Conservation (phyloP, 2,329 filamentous ascomycete species). For the Coleophoma eucalyptorum region DNA sequence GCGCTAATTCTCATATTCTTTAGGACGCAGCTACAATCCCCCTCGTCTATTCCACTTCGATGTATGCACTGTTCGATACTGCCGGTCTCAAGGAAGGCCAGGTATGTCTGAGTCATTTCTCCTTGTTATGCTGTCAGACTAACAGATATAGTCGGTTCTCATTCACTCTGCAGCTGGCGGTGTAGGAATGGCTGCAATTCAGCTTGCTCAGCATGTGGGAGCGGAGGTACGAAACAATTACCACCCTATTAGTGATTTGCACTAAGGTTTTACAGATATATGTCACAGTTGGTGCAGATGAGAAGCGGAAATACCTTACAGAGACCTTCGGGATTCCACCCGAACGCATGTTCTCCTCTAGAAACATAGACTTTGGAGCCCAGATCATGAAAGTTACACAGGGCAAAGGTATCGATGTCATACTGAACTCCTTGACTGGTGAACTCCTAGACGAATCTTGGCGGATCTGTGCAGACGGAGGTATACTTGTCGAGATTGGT, state of each 20-base stretch:
- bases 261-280: conserved; percentile 33
- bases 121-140: neutral
- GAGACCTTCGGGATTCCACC: conserved; percentile 26
- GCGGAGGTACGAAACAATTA: conserved; percentile 14
- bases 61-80: conserved; percentile 8
- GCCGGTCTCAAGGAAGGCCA: conserved; percentile 16
- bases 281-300: conserved; percentile 26
- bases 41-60: conserved; percentile 21
- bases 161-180: conserved; percentile 27
- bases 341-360: conserved; percentile 32
- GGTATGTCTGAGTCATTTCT: neutral
- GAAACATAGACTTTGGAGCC: conserved; percentile 17
- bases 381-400: conserved; percentile 14
- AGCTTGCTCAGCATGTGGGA: conserved; percentile 19
- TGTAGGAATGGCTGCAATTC: conserved; percentile 27
- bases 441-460: conserved; percentile 24
- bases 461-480: conserved; percentile 23
- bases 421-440: conserved; percentile 20
- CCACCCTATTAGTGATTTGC: conserved; percentile 16
- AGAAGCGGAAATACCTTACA: conserved; percentile 18
- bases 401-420: conserved; percentile 19
- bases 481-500: conserved; percentile 14
- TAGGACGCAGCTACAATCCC: conserved; percentile 34
- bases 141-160: conserved; percentile 14
- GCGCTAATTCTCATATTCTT: neutral